Conservation (phyloP, 176 grass and related monocot genomes). For the Eleusine coracana region DNA sequence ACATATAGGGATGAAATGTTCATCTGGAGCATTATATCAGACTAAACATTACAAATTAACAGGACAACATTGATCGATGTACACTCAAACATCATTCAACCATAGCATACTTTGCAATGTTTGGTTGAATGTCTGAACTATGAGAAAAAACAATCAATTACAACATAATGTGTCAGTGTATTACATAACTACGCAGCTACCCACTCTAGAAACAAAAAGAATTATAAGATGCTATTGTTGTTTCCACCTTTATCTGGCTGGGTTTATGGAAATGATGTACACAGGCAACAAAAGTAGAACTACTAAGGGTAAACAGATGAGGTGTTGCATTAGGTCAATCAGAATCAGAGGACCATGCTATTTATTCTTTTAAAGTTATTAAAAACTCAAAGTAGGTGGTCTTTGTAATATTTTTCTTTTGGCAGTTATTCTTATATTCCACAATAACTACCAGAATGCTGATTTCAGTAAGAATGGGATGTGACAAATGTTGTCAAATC, state of each 20-base stretch:
- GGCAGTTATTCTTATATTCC: not conserved
- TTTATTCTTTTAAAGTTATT: slow-evolving; percentile 23
- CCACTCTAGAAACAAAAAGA: not conserved
- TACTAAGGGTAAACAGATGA: not conserved
- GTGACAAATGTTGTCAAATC: not conserved
- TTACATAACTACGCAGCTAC: not conserved
- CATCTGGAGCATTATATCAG: not conserved
- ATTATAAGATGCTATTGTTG: not conserved
- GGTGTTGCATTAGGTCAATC: not conserved
- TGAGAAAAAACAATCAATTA: not conserved
- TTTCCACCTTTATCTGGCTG: not conserved
- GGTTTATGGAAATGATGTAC: not conserved
- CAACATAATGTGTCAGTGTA: not conserved
- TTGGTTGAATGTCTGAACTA: not conserved
- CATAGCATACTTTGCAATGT: slow-evolving; percentile 1
- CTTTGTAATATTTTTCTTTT: not conserved
- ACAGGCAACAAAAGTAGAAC: slow-evolving; percentile 14
- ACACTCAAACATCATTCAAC: not conserved
- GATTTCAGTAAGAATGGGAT: slow-evolving; percentile 3
- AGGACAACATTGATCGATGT: not conserved
- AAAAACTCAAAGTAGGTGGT: not conserved
- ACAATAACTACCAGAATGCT: not conserved
- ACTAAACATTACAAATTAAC: not conserved
- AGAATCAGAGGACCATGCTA: not conserved
- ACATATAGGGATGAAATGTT: slow-evolving; percentile 5